Evolutionary conservation across 2,329 filamentous ascomycete species (phyloP).

Genomic region (Rhynchosporium secalis): DNA sequence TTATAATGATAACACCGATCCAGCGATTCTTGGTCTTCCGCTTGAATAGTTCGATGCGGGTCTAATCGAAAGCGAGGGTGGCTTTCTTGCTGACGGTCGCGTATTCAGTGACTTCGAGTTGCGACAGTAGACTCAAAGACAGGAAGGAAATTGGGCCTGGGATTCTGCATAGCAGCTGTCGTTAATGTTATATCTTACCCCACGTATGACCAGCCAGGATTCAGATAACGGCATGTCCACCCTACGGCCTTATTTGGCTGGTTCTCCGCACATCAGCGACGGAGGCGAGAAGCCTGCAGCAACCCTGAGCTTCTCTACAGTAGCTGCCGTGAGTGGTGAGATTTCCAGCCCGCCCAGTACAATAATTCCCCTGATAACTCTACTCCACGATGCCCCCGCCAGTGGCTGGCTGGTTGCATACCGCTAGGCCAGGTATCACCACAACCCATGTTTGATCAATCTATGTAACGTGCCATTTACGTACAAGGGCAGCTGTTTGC

Average conservation of each 20-base stretch:
- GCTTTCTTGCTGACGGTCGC: background rate
- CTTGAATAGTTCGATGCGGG: background rate
- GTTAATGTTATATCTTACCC: slow-evolving; percentile 2
- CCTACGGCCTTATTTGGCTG: slow-evolving; percentile 14
- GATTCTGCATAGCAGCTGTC: background rate
- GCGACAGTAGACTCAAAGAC: background rate
- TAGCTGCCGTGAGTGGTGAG: slow-evolving; percentile 16
- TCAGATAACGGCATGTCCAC: slow-evolving; percentile 11
- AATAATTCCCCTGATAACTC: background rate
- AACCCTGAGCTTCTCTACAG: slow-evolving; percentile 12
- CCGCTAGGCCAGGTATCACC: background rate
- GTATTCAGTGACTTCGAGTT: background rate
- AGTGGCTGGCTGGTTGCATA: slow-evolving; percentile 31
- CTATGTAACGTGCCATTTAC: slow-evolving; percentile 33
- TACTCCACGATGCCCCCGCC: slow-evolving; percentile 8
- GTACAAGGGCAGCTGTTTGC: slow-evolving; percentile 4
- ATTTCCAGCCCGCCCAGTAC: slow-evolving; percentile 1
- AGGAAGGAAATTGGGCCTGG: no score
- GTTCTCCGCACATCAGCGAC: slow-evolving; percentile 17
- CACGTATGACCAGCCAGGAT: slow-evolving; percentile 2
- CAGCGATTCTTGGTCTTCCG: background rate
- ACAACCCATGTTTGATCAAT: slow-evolving; percentile 23
- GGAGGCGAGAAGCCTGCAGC: slow-evolving; percentile 4
- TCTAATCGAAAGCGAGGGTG: background rate
- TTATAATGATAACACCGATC: background rate